These are phyloP conservation scores for Phaeosphaeria sp. DNA, from an alignment of 2,329 filamentous ascomycete species.

Conservation along the genomic window DNA sequence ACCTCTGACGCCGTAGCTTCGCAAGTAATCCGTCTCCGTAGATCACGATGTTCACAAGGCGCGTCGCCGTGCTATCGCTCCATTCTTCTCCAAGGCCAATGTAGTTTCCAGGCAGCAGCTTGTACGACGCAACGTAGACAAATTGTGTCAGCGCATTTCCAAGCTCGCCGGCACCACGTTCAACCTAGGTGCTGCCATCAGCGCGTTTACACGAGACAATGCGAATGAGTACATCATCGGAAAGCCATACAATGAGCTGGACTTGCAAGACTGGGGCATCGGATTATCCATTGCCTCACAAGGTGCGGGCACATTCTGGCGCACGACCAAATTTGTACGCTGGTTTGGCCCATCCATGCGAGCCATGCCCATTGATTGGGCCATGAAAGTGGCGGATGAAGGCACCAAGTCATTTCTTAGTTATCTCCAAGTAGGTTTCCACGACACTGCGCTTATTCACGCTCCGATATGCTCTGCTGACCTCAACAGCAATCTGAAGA, in stretches of 20 bases:
- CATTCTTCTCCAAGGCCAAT: slow-evolving; percentile 30
- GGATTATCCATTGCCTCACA: slow-evolving; percentile 8
- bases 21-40: neutral
- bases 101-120: slow-evolving; percentile 20
- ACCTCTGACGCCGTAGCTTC: no score
- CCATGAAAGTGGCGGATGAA: slow-evolving; percentile 12
- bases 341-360: slow-evolving; percentile 14
- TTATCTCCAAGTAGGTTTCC: slow-evolving; percentile 5
- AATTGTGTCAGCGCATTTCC: slow-evolving; percentile 11
- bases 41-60: slow-evolving; percentile 27
- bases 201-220: slow-evolving; percentile 21
- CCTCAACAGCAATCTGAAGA: slow-evolving; percentile 11
- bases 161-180: slow-evolving; percentile 7
- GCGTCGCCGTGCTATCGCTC: slow-evolving; percentile 23
- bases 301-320: slow-evolving; percentile 10
- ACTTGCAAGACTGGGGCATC: slow-evolving; percentile 22
- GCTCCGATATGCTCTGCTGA: neutral
- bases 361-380: slow-evolving; percentile 9
- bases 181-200: slow-evolving; percentile 15
- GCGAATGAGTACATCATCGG: slow-evolving; percentile 29
- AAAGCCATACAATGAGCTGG: slow-evolving; percentile 24
- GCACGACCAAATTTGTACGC: slow-evolving; percentile 10
- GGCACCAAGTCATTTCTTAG: slow-evolving; percentile 11
- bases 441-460: no score
- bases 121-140: slow-evolving; percentile 14